Evolutionary conservation across 768 basidiomycete genomes (phyloP).

Genomic region (Suillus luteus): DNA sequence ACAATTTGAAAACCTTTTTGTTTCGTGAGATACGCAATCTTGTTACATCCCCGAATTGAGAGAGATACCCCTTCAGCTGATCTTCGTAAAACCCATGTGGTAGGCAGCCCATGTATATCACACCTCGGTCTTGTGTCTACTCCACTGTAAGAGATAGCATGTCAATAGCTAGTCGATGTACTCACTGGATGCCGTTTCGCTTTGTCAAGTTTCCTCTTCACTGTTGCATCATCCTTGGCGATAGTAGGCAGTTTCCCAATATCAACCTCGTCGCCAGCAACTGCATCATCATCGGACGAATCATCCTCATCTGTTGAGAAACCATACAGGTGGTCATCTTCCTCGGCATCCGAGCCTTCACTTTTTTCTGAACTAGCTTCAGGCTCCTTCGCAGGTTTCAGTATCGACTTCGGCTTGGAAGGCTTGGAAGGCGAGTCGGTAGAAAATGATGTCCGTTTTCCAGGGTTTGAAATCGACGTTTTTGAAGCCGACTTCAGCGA

Average conservation of each 20-base stretch:
- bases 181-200: slow-evolving; percentile 70
- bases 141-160: slow-evolving; percentile 5
- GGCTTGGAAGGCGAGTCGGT: slow-evolving; percentile 12
- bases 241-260: slow-evolving; percentile 78
- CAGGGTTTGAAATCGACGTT: slow-evolving; percentile 23
- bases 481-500: slow-evolving; percentile 14
- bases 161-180: neutral
- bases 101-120: slow-evolving; percentile 85
- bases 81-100: slow-evolving; percentile 99
- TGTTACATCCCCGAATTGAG: slow-evolving; percentile 91
- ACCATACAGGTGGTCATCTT: slow-evolving; percentile 60
- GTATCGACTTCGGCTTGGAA: slow-evolving; percentile 10
- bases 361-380: slow-evolving; percentile 6
- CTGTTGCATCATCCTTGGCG: slow-evolving; percentile 83
- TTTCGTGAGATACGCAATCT: slow-evolving; percentile 90
- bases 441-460: slow-evolving; percentile 17
- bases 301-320: slow-evolving; percentile 78
- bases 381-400: slow-evolving; percentile 5
- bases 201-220: slow-evolving; percentile 64
- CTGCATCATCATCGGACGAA: slow-evolving; percentile 77
- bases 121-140: slow-evolving; percentile 67
- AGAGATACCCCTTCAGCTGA: slow-evolving; percentile 89
- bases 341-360: slow-evolving; percentile 18
- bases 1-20: slow-evolving; percentile 65
- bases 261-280: slow-evolving; percentile 61